Base-by-base conservation (phyloP, 768 basidiomycete species). In the Suillus paluster region DNA sequence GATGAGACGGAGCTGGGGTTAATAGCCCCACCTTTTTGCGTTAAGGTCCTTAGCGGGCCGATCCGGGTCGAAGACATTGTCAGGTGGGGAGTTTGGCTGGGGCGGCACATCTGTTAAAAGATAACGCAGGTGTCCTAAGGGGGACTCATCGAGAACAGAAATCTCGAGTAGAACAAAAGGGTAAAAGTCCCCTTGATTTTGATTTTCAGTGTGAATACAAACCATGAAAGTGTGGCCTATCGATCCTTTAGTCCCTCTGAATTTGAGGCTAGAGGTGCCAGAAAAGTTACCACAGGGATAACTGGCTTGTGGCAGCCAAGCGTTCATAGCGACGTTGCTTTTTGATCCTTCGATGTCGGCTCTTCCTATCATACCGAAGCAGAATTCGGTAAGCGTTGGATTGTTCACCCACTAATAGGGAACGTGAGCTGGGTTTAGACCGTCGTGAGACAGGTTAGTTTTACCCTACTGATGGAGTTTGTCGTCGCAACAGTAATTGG, bases 151-250 rank as follows among this genome's bases (percentile, higher is more conserved):
- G 86, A 85, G 86, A 84, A 89, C 86, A 89, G 87, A 88, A 88
- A 87, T 84, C 86, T 85, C 84, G 76, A 83, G 85, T 88, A 82
- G 87, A 89, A 83, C 83, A 87, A 55, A 87, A 86, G 86, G 86
- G 86, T 84, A 87, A 86, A 87, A 86, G 86, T 84, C 82, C 83
- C 83, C 85, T 87, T 87, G 86, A 88, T 87, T 85, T 87, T 86
- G 87, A 87, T 87, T 86, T 87, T 86, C 86, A 87, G 85, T 86
- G 82, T 84, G 84, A 85, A 87, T 86, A 87, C 84, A 86, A 86
- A 88, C 86, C 85, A 85, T 86, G 86, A 88, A 87, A 89, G 87
- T 85, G 85, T 86, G 86, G 86, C 86, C 87, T 86, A 88, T 87
- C 85, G 84, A 88, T 87, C 86, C 86, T 88, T 89, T 86, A 85